These are phyloP conservation scores for Acanthamoeba sp. DNA, from an alignment of 208 protist species.

Conservation along the genomic window DNA sequence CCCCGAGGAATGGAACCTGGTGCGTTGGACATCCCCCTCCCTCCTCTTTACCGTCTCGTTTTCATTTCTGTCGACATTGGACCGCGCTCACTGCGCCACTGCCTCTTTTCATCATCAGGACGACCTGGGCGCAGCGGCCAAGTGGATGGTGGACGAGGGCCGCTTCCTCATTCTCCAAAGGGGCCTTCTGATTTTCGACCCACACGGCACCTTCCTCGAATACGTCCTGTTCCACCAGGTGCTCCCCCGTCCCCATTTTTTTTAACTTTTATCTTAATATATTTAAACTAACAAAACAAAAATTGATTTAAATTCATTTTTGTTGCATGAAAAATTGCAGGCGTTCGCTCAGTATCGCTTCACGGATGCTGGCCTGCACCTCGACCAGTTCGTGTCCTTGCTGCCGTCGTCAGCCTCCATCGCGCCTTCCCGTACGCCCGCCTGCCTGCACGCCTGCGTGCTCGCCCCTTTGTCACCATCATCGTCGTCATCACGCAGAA, in stretches of 20 bases:
- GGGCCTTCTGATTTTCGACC: conserved; percentile 48
- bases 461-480: too few relatives aligned
- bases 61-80: not conserved
- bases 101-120: not conserved
- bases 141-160: not conserved
- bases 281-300: too few relatives aligned
- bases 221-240: conserved; percentile 70
- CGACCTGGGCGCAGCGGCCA: not conserved
- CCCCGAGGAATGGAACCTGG: not conserved
- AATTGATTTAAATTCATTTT: not conserved
- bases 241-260: not conserved
- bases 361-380: not conserved
- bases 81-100: not conserved
- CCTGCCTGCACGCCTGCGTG: not conserved
- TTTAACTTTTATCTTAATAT: not conserved
- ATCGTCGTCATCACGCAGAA: not conserved
- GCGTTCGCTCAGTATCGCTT: conserved; percentile 66
- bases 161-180: conserved; percentile 34
- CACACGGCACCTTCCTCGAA: conserved; percentile 47
- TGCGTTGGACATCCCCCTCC: not conserved
- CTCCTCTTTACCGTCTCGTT: not conserved
- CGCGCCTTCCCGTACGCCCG: not conserved
- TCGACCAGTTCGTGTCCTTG: conserved; percentile 1
- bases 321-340: not conserved
- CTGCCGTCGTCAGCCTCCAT: conserved; percentile 7